phyloP scores from a whole-genome alignment of 2,329 filamentous ascomycete species.

The Chrysoporthe austroafricana region DNA sequence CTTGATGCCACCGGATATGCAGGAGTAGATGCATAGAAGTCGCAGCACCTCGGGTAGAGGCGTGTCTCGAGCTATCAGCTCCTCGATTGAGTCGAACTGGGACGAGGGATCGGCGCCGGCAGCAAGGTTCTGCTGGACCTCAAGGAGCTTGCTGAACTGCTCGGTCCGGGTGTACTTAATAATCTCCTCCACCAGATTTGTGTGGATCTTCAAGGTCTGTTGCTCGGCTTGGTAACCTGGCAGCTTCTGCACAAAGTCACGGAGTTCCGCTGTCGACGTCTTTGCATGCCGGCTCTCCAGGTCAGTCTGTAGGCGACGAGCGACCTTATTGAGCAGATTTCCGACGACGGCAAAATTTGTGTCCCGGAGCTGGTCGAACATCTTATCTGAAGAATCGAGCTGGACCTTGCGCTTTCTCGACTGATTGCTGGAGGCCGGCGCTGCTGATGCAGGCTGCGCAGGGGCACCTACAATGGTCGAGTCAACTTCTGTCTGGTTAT shows the following conservation, averaged over 20 bases:
- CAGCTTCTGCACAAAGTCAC: slow-evolving; percentile 92
- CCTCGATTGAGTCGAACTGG: slow-evolving; percentile 89
- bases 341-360: slow-evolving; percentile 96
- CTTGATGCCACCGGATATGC: slow-evolving; percentile 85
- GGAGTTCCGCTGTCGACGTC: slow-evolving; percentile 87
- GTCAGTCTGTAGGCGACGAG: slow-evolving; percentile 80
- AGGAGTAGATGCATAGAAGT: slow-evolving; percentile 88
- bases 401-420: slow-evolving; percentile 83
- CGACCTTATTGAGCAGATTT: slow-evolving; percentile 84
- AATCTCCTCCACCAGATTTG: slow-evolving; percentile 90
- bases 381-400: slow-evolving; percentile 84
- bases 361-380: slow-evolving; percentile 86
- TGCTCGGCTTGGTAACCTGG: slow-evolving; percentile 93
- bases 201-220: slow-evolving; percentile 89
- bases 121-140: slow-evolving; percentile 94
- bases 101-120: slow-evolving; percentile 86
- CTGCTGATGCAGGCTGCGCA: slow-evolving; percentile 59
- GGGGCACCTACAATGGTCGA: slow-evolving; percentile 83
- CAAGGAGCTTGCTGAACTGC: slow-evolving; percentile 82
- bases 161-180: slow-evolving; percentile 91
- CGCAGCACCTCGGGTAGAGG: slow-evolving; percentile 82
- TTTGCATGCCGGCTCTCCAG: slow-evolving; percentile 86
- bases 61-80: slow-evolving; percentile 87
- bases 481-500: slow-evolving; percentile 93
- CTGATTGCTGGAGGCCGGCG: slow-evolving; percentile 57